phyloP scores from a whole-genome alignment of 305 asterid genomes.

The Solanum chacoense region DNA sequence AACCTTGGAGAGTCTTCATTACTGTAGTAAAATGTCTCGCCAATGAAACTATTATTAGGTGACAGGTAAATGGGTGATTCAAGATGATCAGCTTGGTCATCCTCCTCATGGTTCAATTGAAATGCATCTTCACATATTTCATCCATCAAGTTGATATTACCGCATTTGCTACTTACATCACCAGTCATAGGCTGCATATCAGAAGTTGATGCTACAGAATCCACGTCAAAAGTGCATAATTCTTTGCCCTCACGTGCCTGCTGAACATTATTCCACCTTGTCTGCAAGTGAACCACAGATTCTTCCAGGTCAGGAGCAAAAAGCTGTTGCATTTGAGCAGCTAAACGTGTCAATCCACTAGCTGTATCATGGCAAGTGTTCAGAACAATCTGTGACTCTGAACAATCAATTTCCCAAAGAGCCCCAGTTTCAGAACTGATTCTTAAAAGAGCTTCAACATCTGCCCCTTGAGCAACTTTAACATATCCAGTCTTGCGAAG shows the following conservation, averaged over 20 bases:
- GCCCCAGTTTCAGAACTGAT: slow-evolving; percentile 46
- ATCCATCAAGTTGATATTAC: slow-evolving; percentile 61
- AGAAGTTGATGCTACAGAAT: slow-evolving; percentile 30
- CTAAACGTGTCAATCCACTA: slow-evolving; percentile 55
- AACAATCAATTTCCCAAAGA: slow-evolving; percentile 81
- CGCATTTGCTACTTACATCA: slow-evolving; percentile 24
- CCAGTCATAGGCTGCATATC: slow-evolving; percentile 25
- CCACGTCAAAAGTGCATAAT: slow-evolving; percentile 22
- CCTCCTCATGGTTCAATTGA: slow-evolving; percentile 38
- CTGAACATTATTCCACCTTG: slow-evolving; percentile 78
- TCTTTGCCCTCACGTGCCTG: slow-evolving; percentile 38
- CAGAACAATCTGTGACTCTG: slow-evolving; percentile 50
- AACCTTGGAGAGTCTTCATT: slow-evolving; percentile 9
- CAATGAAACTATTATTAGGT: slow-evolving; percentile 30
- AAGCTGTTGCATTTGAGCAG: slow-evolving; percentile 76
- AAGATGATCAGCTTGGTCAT: slow-evolving; percentile 34
- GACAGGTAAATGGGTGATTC: slow-evolving; percentile 27
- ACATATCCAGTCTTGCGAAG: slow-evolving; percentile 73
- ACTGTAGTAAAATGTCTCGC: slow-evolving; percentile 13
- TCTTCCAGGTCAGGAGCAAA: slow-evolving; percentile 87
- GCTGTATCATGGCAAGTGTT: slow-evolving; percentile 82
- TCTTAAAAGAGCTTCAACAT: slow-evolving; percentile 57
- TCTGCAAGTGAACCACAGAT: slow-evolving; percentile 81
- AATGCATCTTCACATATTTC: slow-evolving; percentile 81
- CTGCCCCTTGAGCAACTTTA: slow-evolving; percentile 83